Evolutionary conservation across 176 grass and related monocot genomes (phyloP), one percentile per base, ranked within the genome.

Genomic region (Bromus sterilis): DNA sequence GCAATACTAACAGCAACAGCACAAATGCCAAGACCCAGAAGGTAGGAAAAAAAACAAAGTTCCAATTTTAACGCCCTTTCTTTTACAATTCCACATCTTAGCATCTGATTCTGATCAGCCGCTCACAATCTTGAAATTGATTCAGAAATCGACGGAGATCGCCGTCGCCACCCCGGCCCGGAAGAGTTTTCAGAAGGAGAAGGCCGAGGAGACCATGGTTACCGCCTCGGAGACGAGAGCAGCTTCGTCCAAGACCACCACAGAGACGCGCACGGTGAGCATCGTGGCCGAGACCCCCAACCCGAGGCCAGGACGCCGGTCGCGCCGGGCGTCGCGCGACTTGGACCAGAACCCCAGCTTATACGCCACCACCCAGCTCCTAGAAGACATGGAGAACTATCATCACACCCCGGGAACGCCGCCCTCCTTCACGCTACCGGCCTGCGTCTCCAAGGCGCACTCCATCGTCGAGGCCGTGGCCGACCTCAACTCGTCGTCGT

Each of bases 371-470:
- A 78, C 81, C 8, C 85, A 89, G 74, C 84, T 99, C 58, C 93
- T 99, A 18, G 93, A 95, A 78, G 96, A 95, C 81, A 99, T 99
- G 84, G 89, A 95, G 78, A 93, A 58, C 75, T 95, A 98, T 79
- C 90, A 97, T n/a, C 83, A 83, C 68, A 51, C 80, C 25, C 42
- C 65, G 10, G 46, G 32, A 20, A 42, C 81, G 57, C 34, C 63
- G 59, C 79, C 86, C 18, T 79, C 78, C 39, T 84, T 93, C 68
- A 86, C 84, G 70, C 87, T 98, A 48, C 96, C 96, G 13, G 86
- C 86, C 14, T 93, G 93, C 42, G 86, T 98, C 26, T 93, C 93
- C 55, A 98, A 98, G 86, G 93, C 93, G 39, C 89, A 89, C 34
- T 95, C 93, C 51, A 98, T 98, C 75, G 62, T 95, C 1, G 93